Evolutionary conservation across 164 flowering plant genomes (phyloP), one percentile per base, ranked within the genome.

Genomic region (Hamamelis virginiana): DNA sequence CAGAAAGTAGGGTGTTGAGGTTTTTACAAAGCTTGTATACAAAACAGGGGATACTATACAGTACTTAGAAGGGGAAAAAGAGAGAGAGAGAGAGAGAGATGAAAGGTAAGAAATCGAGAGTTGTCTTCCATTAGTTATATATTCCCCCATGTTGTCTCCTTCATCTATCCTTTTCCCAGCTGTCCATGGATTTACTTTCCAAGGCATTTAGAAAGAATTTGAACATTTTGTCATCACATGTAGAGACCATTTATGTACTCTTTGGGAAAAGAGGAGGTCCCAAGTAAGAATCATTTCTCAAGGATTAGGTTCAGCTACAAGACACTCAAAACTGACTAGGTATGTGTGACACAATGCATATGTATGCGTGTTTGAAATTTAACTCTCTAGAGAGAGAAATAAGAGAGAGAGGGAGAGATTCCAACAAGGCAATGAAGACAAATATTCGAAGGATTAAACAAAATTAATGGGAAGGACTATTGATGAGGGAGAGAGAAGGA

Each of bases 151-250:
- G 23, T 66, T 59, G 70, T 59, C 65, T 12, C n/a, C 15, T 33
- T 33, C 23, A 26, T 9, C n/a, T 28, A 52, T 8, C 55, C 4
- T 22, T 52, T 62, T 53, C 44, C 66, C 67, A 22, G 52, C 22
- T 9, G 46, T 67, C 75, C 75, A 73, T 67, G 75, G 22, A 67
- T 73, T 73, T 73, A 67, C 75, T 73, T 73, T 73, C 75, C 75
- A 67, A 73, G 67, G 65, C 69, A 65, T 72, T 59, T 48, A n/a
- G 67, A 67, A 10, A 67, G 71, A 73, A 61, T 67, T 73, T 44
- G 59, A 53, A 47, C 48, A 46, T 23, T 53, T 67, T 73, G 75
- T 73, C 71, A 8, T 65, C 23, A 11, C 55, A 28, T 26, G 43
- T n/a, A 46, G 53, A 19, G 6, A 15, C n/a, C 1, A 1, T 43